Conservation (phyloP, 306 rosid species). For the Vigna hirtella region DNA sequence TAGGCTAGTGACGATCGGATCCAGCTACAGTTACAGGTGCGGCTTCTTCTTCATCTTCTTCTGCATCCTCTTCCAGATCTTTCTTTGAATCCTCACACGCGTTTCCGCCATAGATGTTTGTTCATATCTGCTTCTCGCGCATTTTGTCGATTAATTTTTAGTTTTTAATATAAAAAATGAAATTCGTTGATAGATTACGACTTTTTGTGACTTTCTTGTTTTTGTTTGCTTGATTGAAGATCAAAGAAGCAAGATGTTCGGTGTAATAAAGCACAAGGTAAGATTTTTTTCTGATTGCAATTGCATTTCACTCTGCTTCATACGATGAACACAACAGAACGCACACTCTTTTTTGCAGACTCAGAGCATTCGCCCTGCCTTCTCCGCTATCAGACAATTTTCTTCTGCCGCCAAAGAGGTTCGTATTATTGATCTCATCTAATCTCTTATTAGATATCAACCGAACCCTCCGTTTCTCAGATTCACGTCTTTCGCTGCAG, state of each 20-base stretch:
- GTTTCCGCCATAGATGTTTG: neutral
- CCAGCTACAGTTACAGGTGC: neutral
- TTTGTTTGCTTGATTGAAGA: slow-evolving; percentile 29
- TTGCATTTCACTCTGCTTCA: neutral
- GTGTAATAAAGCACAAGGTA: slow-evolving; percentile 64
- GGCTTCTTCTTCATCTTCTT: neutral
- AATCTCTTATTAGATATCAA: neutral
- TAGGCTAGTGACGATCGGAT: slow-evolving; percentile 1
- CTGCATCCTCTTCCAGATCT: slow-evolving; percentile 8
- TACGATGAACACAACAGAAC: neutral
- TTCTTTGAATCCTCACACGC: neutral
- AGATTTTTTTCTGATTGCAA: neutral
- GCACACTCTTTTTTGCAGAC: slow-evolving; percentile 47
- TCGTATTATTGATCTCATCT: slow-evolving; percentile 41
- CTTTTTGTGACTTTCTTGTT: neutral
- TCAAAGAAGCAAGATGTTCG: slow-evolving; percentile 65
- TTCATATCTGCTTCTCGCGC: neutral
- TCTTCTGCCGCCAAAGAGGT: slow-evolving; percentile 83
- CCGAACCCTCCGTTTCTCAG: neutral
- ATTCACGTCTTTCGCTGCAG: slow-evolving; percentile 40
- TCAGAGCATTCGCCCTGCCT: slow-evolving; percentile 70
- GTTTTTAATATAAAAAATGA: neutral
- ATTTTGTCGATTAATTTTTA: neutral
- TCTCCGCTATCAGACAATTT: slow-evolving; percentile 63
- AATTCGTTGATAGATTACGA: neutral